Evolutionary conservation across 78 protist genomes (phyloP), one percentile per base, ranked within the genome.

Genomic region (Dictyostelium firmibasis): DNA sequence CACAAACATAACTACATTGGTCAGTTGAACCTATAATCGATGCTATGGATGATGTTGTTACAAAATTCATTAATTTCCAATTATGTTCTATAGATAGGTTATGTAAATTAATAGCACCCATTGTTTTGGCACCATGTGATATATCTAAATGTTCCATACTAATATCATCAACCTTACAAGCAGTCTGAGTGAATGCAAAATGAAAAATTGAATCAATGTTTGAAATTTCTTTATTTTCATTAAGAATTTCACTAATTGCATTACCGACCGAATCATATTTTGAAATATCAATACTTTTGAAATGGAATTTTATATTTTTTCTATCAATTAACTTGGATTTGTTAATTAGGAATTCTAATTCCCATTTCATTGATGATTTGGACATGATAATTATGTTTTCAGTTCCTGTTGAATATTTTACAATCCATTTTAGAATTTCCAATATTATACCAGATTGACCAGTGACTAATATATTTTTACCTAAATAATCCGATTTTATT

Each of bases 1-100:
- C 96, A 29, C 93, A 87, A 10, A 96, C 83, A 84, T 97, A 97
- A 41, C 84, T 25, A n/a, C 93, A 67, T 77, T 93, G 97, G n/a
- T 89, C 95, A 7, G 44, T 31, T 41, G 75, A 25, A 10, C 96
- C 96, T 1, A 83, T 70, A 8, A 87, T 57, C 11, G 81, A 50
- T 18, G 44, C 82, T 29, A 94, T 50, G 10, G 96, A 86, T 2
- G 96, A 93, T n/a, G 72, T 44, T 29, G 91, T 27, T 33, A 97
- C 27, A 35, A 92, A 92, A 36, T 85, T n/a, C 13, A 31, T 83
- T 4, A 38, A 38, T 38, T 38, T 38, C 43, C 43, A 38, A 38
- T 4, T 4, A 4, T 4, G 2, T 4, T 38, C 4, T 4, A 38
- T 38, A 4, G 43, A 38, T 38, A 4, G 43, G 4, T 38, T 38